Base-by-base conservation (phyloP, 176 grass and related monocot species). In the Triticum dicoccoides region DNA sequence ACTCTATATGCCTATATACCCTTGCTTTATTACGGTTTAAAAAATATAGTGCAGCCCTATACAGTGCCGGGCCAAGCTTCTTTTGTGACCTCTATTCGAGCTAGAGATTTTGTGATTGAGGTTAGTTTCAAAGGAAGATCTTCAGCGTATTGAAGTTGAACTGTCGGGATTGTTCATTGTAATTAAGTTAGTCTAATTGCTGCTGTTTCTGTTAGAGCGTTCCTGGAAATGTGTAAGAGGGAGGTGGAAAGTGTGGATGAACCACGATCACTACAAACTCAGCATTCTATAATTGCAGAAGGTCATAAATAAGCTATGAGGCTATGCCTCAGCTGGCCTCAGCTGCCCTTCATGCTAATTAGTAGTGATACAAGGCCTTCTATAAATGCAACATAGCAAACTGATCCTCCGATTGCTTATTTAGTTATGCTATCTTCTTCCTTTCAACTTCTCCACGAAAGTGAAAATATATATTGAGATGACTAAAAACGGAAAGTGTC, bases 241-340 rank as follows among this genome's bases (percentile, higher is more conserved):
- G 39, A 74, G 71, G 44, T 52, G 73, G 72, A 42, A 18, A 76
- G 24, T 32, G 73, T 76, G 73, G 14, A 76, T 32, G 44, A 30
- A 52, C 73, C 44, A 76, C 13, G 27, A 51, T 27, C 8, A 13
- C 14, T 25, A 24, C n/a, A 39, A 70, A 70, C 67, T 39, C 42
- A 75, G 21, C 27, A 41, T 49, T 75, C 24, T 32, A 17, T 52
- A 52, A 52, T 32, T 76, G 42, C 49, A 8, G 2, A 76, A 30
- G 73, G 32, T 39, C 73, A 83, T 88, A 51, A 41, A 62, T 88
- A 79, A 78, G 25, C 54, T 78, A 49, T 32, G 20, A 59, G 56
- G 56, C 56, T 21, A 59, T 3, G 32, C 20, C 29, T 30, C 29
- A 30, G 29, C 29, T 30, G 29, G 33, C 37, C 49, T 77, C 61